Evolutionary conservation across 352 stramenopile genomes (phyloP), one percentile per base, ranked within the genome.

Genomic region (Phytopythium mirpurense): DNA sequence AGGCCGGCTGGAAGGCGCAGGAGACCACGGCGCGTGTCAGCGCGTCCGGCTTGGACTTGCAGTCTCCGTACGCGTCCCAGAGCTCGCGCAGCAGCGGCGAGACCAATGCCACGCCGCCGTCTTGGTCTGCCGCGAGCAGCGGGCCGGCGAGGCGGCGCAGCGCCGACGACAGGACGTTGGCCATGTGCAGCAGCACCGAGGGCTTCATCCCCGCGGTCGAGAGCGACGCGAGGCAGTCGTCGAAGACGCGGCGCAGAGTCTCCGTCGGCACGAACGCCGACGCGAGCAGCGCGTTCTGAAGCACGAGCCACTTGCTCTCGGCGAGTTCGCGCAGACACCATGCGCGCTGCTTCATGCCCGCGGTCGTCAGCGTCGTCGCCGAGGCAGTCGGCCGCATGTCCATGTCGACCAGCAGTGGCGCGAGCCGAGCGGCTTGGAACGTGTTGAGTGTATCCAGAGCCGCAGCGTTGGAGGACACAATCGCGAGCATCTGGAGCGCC

Each of bases 1-100:
- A 87, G 14, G 65, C 64, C 0, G 79, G 83, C 54, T 90, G 83
- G 66, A 93, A 88, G 21, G 90, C 57, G 21, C 78, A 90, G 34
- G 63, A 67, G 24, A 93, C 58, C 0, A 93, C 73, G 7, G 74
- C 77, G 47, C 71, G 68, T 9, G 81, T 90, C 19, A 93, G 68
- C 0, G 56, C 59, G 36, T 93, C 78, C 10, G 78, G 69, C 56
- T 91, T 91, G 24, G 76, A 70, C 45, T 80, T 83, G 57, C 74
- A 79, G 52, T 88, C 74, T 12, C 53, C 72, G 62, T 93, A 91
- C 27, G 81, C 73, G 5, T 53, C 70, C 83, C 83, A 93, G 21
- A 93, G 60, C 29, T 78, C 65, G 3, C 69, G 45, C 32, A 90
- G 73, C 3, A 89, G 63, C 23, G 23, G 11, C 47, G 63, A 53